Evolutionary conservation across 2,329 filamentous ascomycete genomes (phyloP), one percentile per base, ranked within the genome.

Genomic region (Sarocladiaceae sp.): DNA sequence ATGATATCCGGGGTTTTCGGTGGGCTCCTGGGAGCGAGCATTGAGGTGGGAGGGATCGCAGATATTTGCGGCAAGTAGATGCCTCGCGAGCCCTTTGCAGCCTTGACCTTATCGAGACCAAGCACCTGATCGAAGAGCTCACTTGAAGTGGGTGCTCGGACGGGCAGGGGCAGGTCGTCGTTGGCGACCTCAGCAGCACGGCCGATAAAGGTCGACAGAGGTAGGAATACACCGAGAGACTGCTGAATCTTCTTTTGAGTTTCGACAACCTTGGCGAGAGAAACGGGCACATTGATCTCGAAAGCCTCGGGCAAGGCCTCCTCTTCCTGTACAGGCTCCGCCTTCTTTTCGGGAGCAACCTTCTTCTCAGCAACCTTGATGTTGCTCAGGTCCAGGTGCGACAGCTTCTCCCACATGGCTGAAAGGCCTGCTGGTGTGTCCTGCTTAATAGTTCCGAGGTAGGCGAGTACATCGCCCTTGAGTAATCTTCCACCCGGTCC

Each of bases 401-500:
- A 75, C 47, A 94, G 82, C 69, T 90, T 86, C 55, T 82, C 77
- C 64, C 96, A 86, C 50, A 83, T 84, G 53, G 80, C 75, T 52
- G 88, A 87, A 60, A 91, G 79, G 55, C 83, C 76, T 20, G 82
- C 78, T 2, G 93, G 88, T 59, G 89, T 87, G 54, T 84, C 78
- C 57, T 84, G 75, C 55, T 86, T 76, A 63, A 97, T 90, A 60
- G 79, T 76, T 56, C 94, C 94, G 15, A 97, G 71, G 69, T 93
- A 94, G 46, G 91, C 92, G 51, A 99, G 83, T 6, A 99, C 87
- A 66, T 99, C 94, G 52, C 94, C 94, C 78, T 99, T 99, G 56
- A 99, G 79, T 52, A 99, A 77, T 55, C 94, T 86, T 53, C 92
- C 91, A 62, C 86, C 85, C 26, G 94, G 94, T 22, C 94, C 94